Conservation (phyloP, 768 basidiomycete species). For the Lentinula aciculospora region DNA sequence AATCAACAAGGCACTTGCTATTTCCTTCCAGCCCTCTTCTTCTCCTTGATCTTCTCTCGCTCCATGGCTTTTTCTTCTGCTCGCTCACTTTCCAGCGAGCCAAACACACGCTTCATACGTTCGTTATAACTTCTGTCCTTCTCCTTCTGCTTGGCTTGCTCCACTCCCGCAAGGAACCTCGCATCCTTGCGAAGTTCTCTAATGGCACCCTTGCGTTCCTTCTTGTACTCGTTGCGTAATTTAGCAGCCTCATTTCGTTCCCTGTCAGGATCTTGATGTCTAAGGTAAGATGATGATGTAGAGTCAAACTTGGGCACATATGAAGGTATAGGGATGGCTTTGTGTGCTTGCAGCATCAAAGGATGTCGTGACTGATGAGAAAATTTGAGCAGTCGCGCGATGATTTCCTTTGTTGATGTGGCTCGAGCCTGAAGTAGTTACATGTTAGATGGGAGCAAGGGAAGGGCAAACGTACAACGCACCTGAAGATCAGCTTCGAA, state of each 20-base stretch:
- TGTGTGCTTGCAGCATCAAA: constrained; percentile 84
- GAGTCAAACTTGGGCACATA: constrained; percentile 92
- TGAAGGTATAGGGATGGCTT: constrained; percentile 91
- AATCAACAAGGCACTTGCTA: constrained; percentile 17
- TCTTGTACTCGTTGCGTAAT: constrained; percentile 83
- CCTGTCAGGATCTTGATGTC: constrained; percentile 84
- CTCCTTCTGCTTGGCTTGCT: constrained; percentile 77
- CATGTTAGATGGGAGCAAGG: not conserved
- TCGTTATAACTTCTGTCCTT: constrained; percentile 80
- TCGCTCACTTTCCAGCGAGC: constrained; percentile 76
- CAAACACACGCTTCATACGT: constrained; percentile 79
- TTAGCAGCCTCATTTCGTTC: constrained; percentile 86
- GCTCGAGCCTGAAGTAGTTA: constrained; percentile 38
- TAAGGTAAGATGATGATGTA: constrained; percentile 66
- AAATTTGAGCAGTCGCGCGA: constrained; percentile 68
- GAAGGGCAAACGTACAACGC: constrained; percentile 7
- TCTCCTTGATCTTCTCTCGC: constrained; percentile 72
- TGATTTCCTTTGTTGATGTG: constrained; percentile 37
- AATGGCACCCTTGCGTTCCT: constrained; percentile 96
- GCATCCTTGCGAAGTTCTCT: constrained; percentile 95
- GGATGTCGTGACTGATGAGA: constrained; percentile 68
- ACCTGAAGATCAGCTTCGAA: constrained; percentile 58
- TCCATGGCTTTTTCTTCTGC: constrained; percentile 94
- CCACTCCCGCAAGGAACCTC: constrained; percentile 84
- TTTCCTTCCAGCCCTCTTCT: constrained; percentile 72